Evolutionary conservation across 2,329 filamentous ascomycete species (phyloP).

Genomic region (Aspergillus tubingensis): DNA sequence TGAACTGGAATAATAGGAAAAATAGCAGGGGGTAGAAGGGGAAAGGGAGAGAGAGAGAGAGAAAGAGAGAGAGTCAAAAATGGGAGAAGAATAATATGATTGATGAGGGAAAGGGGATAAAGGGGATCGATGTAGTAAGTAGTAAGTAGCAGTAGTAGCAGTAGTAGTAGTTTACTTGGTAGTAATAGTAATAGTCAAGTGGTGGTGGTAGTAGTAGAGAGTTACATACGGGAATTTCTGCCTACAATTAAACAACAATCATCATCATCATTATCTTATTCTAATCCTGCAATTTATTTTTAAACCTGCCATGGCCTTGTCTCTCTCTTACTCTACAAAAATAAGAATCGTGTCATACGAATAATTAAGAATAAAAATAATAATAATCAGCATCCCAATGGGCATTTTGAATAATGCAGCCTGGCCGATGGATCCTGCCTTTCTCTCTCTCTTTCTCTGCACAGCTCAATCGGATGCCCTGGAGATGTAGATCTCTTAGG

Average conservation of each 20-base stretch:
- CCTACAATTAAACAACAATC: conserved; percentile 6
- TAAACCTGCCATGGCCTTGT: neutral
- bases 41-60: neutral
- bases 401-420: neutral
- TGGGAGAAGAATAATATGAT: too few species aligned
- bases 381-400: neutral
- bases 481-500: neutral
- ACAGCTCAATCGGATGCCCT: neutral
- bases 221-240: conserved; percentile 1
- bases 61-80: too few species aligned
- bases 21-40: conserved; percentile 9
- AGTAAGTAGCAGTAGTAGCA: too few species aligned
- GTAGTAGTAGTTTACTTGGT: neutral
- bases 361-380: neutral
- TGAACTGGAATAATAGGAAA: conserved; percentile 7
- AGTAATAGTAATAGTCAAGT: neutral
- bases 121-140: too few species aligned
- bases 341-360: neutral
- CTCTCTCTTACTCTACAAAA: neutral
- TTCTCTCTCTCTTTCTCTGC: too few species aligned
- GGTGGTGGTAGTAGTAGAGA: neutral
- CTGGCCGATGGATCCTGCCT: neutral
- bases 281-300: neutral
- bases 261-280: neutral
- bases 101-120: neutral